A percentile compares a stretch with the other conserved stretches of the same genome.
These are phyloP conservation scores for Sisymbrium altissimum DNA, from an alignment of 345 rosid species.

Conservation along the genomic window DNA sequence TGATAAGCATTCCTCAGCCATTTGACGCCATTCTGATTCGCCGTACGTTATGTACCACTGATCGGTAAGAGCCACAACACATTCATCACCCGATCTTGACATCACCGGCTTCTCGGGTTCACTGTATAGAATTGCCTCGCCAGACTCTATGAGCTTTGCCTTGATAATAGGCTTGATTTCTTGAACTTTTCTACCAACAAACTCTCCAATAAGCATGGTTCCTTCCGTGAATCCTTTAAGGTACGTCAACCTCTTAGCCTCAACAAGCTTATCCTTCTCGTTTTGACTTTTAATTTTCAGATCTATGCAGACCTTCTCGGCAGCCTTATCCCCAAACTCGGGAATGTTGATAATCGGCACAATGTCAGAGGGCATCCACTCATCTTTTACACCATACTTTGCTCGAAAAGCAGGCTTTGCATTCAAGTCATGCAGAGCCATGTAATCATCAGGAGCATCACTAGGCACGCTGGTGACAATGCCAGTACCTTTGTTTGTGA, in stretches of 20 bases:
- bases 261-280: slow-evolving; percentile 86
- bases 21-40: slow-evolving; percentile 71
- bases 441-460: slow-evolving; percentile 95
- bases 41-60: slow-evolving; percentile 97
- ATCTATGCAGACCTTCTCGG: slow-evolving; percentile 77
- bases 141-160: slow-evolving; percentile 63
- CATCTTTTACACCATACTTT: slow-evolving; percentile 76
- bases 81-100: slow-evolving; percentile 97
- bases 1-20: slow-evolving; percentile 78
- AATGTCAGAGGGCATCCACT: slow-evolving; percentile 84
- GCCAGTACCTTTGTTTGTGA: slow-evolving; percentile 94
- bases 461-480: slow-evolving; percentile 96
- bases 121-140: slow-evolving; percentile 72
- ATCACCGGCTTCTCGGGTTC: slow-evolving; percentile 94
- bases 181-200: slow-evolving; percentile 69
- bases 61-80: slow-evolving; percentile 97
- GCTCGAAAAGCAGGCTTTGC: slow-evolving; percentile 75
- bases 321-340: slow-evolving; percentile 82
- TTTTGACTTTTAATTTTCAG: slow-evolving; percentile 89
- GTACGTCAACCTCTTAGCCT: slow-evolving; percentile 86
- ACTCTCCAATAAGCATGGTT: slow-evolving; percentile 73
- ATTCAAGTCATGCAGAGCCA: slow-evolving; percentile 74
- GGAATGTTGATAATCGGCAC: slow-evolving; percentile 80
- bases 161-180: slow-evolving; percentile 76
- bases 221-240: slow-evolving; percentile 90